Base-by-base conservation (phyloP, 108 stramenopile species). In the Skeletonema marinoi region DNA sequence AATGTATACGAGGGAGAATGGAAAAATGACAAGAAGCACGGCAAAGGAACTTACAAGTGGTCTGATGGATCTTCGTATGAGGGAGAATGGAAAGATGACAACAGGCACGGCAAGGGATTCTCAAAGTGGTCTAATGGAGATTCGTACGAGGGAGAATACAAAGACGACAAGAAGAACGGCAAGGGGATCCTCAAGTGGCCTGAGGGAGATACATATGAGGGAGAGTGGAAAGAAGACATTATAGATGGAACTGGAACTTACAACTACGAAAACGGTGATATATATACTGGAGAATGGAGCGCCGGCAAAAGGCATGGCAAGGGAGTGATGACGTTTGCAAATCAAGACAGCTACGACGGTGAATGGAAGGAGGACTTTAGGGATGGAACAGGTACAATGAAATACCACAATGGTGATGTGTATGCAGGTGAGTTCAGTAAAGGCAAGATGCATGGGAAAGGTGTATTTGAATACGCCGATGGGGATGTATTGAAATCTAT, bases 1-100 rank as follows among this genome's bases (percentile, higher is more conserved):
- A 8, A 8, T 39, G 38, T 39, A 8, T 39, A 39, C 8, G 25
- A 25, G 25, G 25, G 25, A 25, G 25, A 25, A 25, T 25, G 25
- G 25, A 25, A 25, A 25, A 25, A 25, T 25, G 25, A 25, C 25
- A 25, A 25, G 25, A 25, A n/a, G n/a, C n/a, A n/a, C n/a, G 95
- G 95, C 13, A 83, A 88, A 50, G 95, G 95, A 3, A 78, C 71
- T 38, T 89, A 89, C 77, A 82, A 76, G 12, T 89, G 85, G 85
- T 84, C 87, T 17, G 85, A 90, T 63, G 90, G 90, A 35, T 4
- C 76, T 19, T 71, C 38, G 50, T 91, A 89, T 73, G 78, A 86
- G 6, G 90, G 90, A 19, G 88, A 89, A 25, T 90, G 85, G 85
- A 61, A 66, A 51, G 65, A 72, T 71, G n/a, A n/a, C n/a, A n/a